Conservation (phyloP, 257 asterid genomes). For the Jacaranda mimosifolia region DNA sequence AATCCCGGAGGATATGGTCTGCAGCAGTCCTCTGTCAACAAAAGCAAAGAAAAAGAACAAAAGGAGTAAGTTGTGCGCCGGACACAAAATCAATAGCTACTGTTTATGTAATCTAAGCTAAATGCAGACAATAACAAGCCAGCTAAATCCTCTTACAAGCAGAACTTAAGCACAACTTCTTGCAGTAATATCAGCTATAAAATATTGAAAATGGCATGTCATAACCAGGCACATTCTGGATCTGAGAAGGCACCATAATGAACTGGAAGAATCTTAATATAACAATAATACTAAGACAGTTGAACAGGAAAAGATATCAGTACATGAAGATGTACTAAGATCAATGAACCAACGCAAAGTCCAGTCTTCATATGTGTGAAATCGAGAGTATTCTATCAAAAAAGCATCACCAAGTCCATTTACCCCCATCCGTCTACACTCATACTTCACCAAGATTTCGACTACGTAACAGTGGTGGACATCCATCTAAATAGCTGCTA, state of each 20-base stretch:
- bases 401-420: background rate
- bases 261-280: background rate
- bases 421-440: background rate
- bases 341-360: background rate
- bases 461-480: background rate
- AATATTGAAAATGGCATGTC: background rate
- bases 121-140: slow-evolving; percentile 16
- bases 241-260: background rate
- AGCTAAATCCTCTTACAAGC: slow-evolving; percentile 12
- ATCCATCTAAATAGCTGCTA: background rate
- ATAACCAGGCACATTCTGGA: background rate
- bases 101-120: background rate
- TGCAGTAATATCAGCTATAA: background rate
- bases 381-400: background rate
- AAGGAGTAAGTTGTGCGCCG: background rate
- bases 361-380: background rate
- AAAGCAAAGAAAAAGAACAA: slow-evolving; percentile 25
- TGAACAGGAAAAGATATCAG: background rate
- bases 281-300: background rate
- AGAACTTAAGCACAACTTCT: slow-evolving; percentile 12
- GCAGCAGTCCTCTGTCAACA: slow-evolving; percentile 85
- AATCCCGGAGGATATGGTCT: slow-evolving; percentile 88
- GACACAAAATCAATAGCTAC: background rate
- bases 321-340: background rate
- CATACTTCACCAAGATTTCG: background rate